These are phyloP conservation scores for Umbelopsis ramanniana DNA, from an alignment of 192 early-diverging fungal species.

Conservation along the genomic window DNA sequence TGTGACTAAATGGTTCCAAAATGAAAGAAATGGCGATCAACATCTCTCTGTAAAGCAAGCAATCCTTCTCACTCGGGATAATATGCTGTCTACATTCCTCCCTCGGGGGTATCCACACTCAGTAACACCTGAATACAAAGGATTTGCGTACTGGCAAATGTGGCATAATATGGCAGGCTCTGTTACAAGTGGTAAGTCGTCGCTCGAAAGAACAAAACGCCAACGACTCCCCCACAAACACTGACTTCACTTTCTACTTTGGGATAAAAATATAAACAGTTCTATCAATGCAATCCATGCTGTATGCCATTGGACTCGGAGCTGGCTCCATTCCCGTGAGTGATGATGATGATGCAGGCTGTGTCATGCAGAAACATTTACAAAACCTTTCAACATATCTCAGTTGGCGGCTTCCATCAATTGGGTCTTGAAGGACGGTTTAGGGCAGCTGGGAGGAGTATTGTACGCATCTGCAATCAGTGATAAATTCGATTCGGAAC, in stretches of 20 bases:
- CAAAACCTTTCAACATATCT: background rate
- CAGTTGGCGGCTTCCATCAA: slow-evolving; percentile 81
- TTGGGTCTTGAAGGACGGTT: slow-evolving; percentile 92
- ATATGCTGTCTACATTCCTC: slow-evolving; percentile 59
- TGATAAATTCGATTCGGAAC: slow-evolving; percentile 80
- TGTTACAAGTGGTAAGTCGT: slow-evolving; percentile 62
- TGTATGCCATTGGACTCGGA: slow-evolving; percentile 83
- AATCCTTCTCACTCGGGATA: slow-evolving; percentile 8
- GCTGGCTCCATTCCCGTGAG: slow-evolving; percentile 65
- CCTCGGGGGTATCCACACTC: slow-evolving; percentile 77
- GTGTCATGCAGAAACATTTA: background rate
- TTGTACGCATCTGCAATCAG: slow-evolving; percentile 77
- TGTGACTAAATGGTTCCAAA: background rate
- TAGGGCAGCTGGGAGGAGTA: slow-evolving; percentile 85
- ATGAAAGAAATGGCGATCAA: background rate
- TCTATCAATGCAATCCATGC: slow-evolving; percentile 83
- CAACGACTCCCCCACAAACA: background rate
- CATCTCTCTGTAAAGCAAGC: background rate
- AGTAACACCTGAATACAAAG: slow-evolving; percentile 74
- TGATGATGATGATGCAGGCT: background rate
- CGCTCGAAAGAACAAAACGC: background rate
- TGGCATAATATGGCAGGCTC: slow-evolving; percentile 77
- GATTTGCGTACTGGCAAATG: slow-evolving; percentile 81
- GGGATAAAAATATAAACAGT: slow-evolving; percentile 43
- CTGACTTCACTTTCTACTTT: slow-evolving; percentile 19